These are phyloP conservation scores for Tanacetum coccineum DNA, from an alignment of 129 eudicot species.

Conservation along the genomic window DNA sequence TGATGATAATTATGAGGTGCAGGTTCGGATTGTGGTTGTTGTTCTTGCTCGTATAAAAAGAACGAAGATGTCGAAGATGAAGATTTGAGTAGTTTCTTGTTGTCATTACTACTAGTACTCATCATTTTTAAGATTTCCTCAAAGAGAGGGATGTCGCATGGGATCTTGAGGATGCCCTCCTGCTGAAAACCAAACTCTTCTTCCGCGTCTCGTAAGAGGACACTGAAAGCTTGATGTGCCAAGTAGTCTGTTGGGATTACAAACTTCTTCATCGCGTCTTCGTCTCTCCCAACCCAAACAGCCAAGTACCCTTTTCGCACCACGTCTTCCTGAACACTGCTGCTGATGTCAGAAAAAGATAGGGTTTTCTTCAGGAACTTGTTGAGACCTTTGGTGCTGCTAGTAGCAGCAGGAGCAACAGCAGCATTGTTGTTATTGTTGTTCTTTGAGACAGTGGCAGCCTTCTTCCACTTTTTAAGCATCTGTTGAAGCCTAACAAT, in stretches of 20 bases:
- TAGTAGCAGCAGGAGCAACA: background rate
- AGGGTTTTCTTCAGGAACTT: conserved; percentile 91
- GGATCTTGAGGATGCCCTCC: conserved; percentile 81
- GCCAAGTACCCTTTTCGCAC: conserved; percentile 87
- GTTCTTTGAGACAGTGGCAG: conserved; percentile 35
- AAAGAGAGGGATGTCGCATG: conserved; percentile 67
- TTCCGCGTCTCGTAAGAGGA: conserved; percentile 73
- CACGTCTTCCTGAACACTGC: background rate
- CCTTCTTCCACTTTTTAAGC: conserved; percentile 89
- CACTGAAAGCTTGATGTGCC: conserved; percentile 66
- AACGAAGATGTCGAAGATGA: conserved; percentile 37
- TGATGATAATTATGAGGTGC: conserved; percentile 12
- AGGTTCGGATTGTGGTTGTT: background rate
- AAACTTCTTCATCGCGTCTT: conserved; percentile 51
- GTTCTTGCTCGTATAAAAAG: conserved; percentile 26
- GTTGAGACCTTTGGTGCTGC: conserved; percentile 35
- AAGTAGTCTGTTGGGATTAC: conserved; percentile 83
- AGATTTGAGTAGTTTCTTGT: conserved; percentile 27
- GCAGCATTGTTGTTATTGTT: conserved; percentile 6
- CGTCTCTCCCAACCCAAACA: conserved; percentile 67
- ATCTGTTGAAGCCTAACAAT: conserved; percentile 92
- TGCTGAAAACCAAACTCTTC: conserved; percentile 97
- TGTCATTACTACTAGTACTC: conserved; percentile 6
- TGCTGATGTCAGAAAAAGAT: conserved; percentile 54
- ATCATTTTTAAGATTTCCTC: conserved; percentile 54